These are phyloP conservation scores for Eucalyptus fibrosa DNA, from an alignment of 345 rosid genomes.

Conservation along the genomic window DNA sequence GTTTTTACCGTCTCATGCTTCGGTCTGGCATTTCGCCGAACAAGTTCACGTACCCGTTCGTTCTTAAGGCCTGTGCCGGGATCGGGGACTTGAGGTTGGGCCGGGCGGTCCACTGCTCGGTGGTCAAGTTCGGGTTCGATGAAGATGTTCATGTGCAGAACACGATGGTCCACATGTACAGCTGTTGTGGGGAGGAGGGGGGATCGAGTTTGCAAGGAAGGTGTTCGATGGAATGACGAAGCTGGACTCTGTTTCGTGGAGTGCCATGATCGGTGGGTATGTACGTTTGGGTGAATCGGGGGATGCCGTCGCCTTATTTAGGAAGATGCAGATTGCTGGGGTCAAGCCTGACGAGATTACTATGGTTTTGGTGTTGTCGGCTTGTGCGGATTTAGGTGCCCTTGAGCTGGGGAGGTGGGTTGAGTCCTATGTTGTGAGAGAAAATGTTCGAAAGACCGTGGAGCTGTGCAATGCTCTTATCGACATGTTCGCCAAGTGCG, in stretches of 20 bases:
- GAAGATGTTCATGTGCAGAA: slow-evolving; percentile 33
- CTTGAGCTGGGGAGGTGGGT: slow-evolving; percentile 49
- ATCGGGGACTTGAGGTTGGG: slow-evolving; percentile 27
- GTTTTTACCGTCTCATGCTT: slow-evolving; percentile 19
- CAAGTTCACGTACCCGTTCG: slow-evolving; percentile 34
- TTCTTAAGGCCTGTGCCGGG: slow-evolving; percentile 48
- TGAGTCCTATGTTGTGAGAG: slow-evolving; percentile 26
- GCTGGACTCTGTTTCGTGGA: slow-evolving; percentile 39
- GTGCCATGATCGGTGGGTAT: slow-evolving; percentile 45
- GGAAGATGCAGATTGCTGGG: slow-evolving; percentile 28
- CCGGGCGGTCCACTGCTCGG: slow-evolving; percentile 27
- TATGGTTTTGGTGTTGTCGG: slow-evolving; percentile 38
- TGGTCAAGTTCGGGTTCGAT: slow-evolving; percentile 26
- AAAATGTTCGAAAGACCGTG: slow-evolving; percentile 8
- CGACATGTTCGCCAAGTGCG: slow-evolving; percentile 50
- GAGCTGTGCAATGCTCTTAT: slow-evolving; percentile 35
- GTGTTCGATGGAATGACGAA: slow-evolving; percentile 38
- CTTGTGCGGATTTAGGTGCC: slow-evolving; percentile 43
- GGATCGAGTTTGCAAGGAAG: slow-evolving; percentile 23
- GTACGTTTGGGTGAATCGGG: slow-evolving; percentile 16
- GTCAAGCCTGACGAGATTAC: slow-evolving; percentile 46
- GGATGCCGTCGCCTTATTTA: slow-evolving; percentile 31
- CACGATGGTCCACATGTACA: slow-evolving; percentile 36
- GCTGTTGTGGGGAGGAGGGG: slow-evolving; percentile 4
- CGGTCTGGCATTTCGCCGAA: slow-evolving; percentile 15